phyloP scores from a whole-genome alignment of 257 asterid genomes.

The Solanum chiquidenum region DNA sequence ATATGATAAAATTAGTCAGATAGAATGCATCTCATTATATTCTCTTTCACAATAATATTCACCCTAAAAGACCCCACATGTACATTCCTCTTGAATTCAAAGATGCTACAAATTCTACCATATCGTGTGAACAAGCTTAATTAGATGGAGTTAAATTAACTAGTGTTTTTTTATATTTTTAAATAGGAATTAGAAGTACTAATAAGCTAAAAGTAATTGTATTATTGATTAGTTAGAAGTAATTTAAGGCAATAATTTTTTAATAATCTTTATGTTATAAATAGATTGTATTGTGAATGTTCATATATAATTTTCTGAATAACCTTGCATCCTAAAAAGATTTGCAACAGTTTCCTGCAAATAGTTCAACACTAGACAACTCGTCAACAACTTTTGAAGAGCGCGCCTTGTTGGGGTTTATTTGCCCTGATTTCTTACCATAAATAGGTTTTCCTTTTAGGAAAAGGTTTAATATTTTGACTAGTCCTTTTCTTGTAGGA shows the following conservation, averaged over 20 bases:
- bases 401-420: too few relatives aligned
- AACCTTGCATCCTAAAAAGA: not conserved
- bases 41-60: not conserved
- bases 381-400: not conserved
- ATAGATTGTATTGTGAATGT: not conserved
- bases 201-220: not conserved
- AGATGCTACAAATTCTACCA: not conserved
- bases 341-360: not conserved
- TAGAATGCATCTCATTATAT: not conserved
- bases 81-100: not conserved
- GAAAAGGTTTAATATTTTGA: too few relatives aligned
- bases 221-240: not conserved
- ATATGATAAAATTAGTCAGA: not conserved
- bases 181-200: not conserved
- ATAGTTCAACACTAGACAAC: not conserved
- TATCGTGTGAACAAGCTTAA: not conserved
- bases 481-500: too few relatives aligned
- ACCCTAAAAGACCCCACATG: not conserved
- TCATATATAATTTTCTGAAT: too few relatives aligned
- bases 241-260: not conserved
- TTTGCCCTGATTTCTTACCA: too few relatives aligned
- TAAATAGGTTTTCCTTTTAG: too few relatives aligned
- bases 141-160: not conserved
- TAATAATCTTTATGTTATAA: not conserved
- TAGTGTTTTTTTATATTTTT: not conserved